A percentile compares a stretch with the other conserved stretches of the same genome.
Evolutionary conservation across 2,329 filamentous ascomycete genomes (phyloP).

Genomic region (Alternaria incomplexa): DNA sequence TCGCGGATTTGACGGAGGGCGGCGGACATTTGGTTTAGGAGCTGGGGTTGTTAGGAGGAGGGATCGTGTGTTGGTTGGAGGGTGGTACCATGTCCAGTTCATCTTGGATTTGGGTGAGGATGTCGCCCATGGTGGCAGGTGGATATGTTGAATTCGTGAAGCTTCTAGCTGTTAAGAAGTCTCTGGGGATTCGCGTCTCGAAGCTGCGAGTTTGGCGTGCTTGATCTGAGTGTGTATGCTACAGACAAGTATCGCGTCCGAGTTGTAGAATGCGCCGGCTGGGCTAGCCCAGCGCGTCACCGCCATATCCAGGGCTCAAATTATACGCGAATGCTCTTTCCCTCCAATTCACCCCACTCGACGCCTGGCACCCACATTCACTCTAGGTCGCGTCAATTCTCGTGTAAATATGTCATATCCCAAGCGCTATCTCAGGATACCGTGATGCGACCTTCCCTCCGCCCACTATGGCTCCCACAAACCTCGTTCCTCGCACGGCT

Average conservation of each 20-base stretch:
- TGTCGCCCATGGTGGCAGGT: conserved; percentile 66
- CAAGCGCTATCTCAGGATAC: background rate
- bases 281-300: conserved; percentile 25
- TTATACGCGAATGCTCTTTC: conserved; percentile 22
- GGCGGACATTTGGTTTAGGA: conserved; percentile 56
- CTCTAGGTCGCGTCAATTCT: background rate
- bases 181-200: too few species aligned
- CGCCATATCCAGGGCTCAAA: conserved; percentile 10
- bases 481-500: conserved; percentile 27
- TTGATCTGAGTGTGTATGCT: background rate
- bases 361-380: background rate
- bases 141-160: too few species aligned
- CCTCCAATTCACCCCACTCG: conserved; percentile 4
- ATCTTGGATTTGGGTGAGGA: conserved; percentile 84
- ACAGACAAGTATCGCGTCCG: background rate
- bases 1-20: conserved; percentile 53
- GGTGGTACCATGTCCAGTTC: conserved; percentile 74
- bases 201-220: background rate
- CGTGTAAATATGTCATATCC: conserved; percentile 31
- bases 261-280: conserved; percentile 15
- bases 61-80: background rate
- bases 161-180: background rate
- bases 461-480: conserved; percentile 30
- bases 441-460: conserved; percentile 38
- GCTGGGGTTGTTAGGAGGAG: conserved; percentile 34